phyloP scores from a whole-genome alignment of 1,284 basidiomycete species.

The Irpex sp. region DNA sequence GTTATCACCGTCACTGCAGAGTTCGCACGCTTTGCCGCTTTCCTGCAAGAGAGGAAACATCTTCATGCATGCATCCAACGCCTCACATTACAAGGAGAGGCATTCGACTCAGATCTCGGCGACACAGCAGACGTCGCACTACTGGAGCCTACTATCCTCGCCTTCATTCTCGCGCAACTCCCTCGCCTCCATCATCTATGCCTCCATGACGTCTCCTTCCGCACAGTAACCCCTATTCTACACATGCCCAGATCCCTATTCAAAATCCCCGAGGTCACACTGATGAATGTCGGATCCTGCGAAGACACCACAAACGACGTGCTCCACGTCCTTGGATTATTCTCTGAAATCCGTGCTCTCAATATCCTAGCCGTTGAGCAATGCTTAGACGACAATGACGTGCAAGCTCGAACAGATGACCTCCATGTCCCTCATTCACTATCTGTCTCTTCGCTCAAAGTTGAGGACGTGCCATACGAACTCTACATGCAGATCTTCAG shows the following conservation, averaged over 20 bases:
- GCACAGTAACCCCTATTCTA: neutral
- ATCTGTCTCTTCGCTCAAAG: neutral
- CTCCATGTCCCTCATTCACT: neutral
- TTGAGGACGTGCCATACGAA: conserved; percentile 5
- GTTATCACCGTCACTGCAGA: conserved; percentile 9
- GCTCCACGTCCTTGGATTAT: conserved; percentile 4
- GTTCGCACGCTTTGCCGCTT: neutral
- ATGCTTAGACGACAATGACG: neutral
- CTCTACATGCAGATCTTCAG: conserved; percentile 1
- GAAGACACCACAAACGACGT: conserved; percentile 4
- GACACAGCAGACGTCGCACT: neutral
- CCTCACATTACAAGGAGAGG: neutral
- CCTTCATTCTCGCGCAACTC: conserved; percentile 1
- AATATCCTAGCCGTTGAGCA: conserved; percentile 3
- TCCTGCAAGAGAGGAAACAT: neutral
- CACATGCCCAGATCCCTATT: neutral
- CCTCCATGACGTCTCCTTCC: conserved; percentile 7
- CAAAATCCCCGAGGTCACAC: neutral
- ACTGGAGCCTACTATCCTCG: conserved; percentile 1
- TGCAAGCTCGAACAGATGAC: neutral
- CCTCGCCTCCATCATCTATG: conserved; percentile 3
- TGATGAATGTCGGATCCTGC: conserved; percentile 5
- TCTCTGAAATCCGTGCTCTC: conserved; percentile 2
- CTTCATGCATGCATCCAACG: neutral
- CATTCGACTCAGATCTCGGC: neutral